A percentile compares a stretch with the other conserved stretches of the same genome.
Conservation (phyloP, 2,329 filamentous ascomycete genomes). For the Rasamsonia emersonii region DNA sequence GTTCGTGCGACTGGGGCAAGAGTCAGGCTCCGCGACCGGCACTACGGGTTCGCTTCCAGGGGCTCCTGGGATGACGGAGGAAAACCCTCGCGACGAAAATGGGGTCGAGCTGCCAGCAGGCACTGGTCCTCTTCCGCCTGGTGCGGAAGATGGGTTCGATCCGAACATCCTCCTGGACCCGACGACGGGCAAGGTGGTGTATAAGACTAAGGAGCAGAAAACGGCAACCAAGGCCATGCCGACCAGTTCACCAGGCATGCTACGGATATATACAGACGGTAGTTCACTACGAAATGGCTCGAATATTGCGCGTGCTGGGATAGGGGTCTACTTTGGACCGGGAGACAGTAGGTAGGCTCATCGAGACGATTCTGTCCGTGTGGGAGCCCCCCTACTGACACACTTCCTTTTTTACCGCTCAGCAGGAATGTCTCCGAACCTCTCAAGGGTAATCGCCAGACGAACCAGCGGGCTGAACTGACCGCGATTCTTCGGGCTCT, state of each 20-base stretch:
- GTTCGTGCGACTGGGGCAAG: conserved; percentile 51
- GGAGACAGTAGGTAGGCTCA: conserved; percentile 44
- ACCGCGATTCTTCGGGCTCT: conserved; percentile 79
- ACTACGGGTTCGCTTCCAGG: conserved; percentile 18
- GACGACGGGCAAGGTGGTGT: conserved; percentile 44
- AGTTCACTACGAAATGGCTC: conserved; percentile 53
- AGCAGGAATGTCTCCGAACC: conserved; percentile 66
- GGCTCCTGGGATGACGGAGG: conserved; percentile 31
- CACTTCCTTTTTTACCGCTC: conserved; percentile 12
- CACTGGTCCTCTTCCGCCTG: conserved; percentile 46
- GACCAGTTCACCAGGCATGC: conserved; percentile 40
- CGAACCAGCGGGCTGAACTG: conserved; percentile 93
- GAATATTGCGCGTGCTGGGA: conserved; percentile 47
- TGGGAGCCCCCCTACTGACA: conserved; percentile 21
- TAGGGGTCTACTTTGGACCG: conserved; percentile 58
- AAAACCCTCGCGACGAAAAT: conserved; percentile 35
- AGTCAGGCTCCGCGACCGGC: conserved; percentile 16
- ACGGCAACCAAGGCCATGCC: conserved; percentile 36
- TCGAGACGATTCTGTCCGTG: conserved; percentile 3
- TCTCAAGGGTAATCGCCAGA: conserved; percentile 65
- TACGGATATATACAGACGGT: conserved; percentile 57
- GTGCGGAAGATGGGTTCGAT: conserved; percentile 55
- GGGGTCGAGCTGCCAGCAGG: conserved; percentile 42
- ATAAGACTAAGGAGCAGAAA: conserved; percentile 46
- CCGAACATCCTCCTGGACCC: conserved; percentile 48